Percentiles rank a stretch among this genome's conserved stretches.
Conservation (phyloP, 2,329 filamentous ascomycete species). For the Tolypocladium tundrense region DNA sequence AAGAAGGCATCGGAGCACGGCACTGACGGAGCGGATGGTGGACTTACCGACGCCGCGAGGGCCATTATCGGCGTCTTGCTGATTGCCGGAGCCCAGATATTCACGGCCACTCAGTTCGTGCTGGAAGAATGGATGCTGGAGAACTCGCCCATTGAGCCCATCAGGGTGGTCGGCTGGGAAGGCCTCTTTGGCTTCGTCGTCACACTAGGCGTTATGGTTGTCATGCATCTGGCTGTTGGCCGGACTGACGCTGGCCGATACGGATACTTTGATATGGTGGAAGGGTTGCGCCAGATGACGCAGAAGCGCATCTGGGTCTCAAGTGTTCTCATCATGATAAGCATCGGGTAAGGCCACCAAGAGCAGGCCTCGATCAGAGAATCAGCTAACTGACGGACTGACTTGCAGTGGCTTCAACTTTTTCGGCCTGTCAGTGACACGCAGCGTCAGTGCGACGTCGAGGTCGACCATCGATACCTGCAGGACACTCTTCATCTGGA, state of each 20-base stretch:
- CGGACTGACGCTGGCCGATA: constrained; percentile 60
- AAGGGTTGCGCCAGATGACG: constrained; percentile 75
- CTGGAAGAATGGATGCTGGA: constrained; percentile 86
- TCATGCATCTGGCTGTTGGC: constrained; percentile 71
- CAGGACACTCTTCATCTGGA: constrained; percentile 95
- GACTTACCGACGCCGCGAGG: constrained; percentile 20
- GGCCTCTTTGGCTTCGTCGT: constrained; percentile 80
- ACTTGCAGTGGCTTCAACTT: constrained; percentile 82
- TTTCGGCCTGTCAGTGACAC: constrained; percentile 90
- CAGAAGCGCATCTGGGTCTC: constrained; percentile 59
- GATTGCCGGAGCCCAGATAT: constrained; percentile 91
- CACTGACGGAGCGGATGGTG: constrained; percentile 27
- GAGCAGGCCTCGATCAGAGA: neutral
- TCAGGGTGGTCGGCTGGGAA: constrained; percentile 93
- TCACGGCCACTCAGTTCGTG: constrained; percentile 94
- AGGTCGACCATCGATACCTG: constrained; percentile 96
- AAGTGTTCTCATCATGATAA: constrained; percentile 89
- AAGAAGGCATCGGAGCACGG: constrained; percentile 31
- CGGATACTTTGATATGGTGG: constrained; percentile 83
- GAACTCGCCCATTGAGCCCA: constrained; percentile 56
- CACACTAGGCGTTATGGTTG: constrained; percentile 67
- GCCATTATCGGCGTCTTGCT: constrained; percentile 77
- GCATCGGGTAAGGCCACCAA: constrained; percentile 61
- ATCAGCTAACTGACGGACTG: neutral
- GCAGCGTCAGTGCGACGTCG: constrained; percentile 80